Evolutionary conservation across 2,329 filamentous ascomycete species (phyloP).

Genomic region (Claviceps sp.): DNA sequence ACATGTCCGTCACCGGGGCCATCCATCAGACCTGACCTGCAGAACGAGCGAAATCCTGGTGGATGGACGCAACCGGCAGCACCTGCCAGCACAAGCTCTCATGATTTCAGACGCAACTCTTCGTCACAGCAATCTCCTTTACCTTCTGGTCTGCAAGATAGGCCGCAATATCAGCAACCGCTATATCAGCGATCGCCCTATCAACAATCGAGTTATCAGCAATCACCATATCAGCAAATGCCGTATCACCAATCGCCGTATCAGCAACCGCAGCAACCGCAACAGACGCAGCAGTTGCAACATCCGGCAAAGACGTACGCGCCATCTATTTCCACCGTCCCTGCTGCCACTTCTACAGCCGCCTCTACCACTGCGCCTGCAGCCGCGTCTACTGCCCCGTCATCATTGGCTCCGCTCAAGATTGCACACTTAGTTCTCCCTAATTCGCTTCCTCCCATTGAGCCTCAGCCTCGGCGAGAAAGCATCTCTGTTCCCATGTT

Average conservation of each 20-base stretch:
- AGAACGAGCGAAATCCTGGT: slow-evolving; percentile 24
- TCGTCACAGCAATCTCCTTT: slow-evolving; percentile 8
- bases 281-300: background rate
- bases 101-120: slow-evolving; percentile 18
- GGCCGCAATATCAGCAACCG: background rate
- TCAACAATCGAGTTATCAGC: no score
- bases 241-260: no score
- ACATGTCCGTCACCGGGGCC: slow-evolving; percentile 18
- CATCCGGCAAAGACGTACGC: background rate
- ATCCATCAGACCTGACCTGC: slow-evolving; percentile 18
- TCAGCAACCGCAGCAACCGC: no score
- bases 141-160: background rate
- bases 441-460: slow-evolving; percentile 17
- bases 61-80: slow-evolving; percentile 26
- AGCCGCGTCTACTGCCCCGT: slow-evolving; percentile 6
- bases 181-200: background rate
- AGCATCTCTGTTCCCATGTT: slow-evolving; percentile 10
- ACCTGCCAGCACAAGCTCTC: slow-evolving; percentile 17
- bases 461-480: slow-evolving; percentile 17
- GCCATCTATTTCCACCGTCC: slow-evolving; percentile 6
- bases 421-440: slow-evolving; percentile 22
- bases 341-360: slow-evolving; percentile 5
- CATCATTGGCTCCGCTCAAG: slow-evolving; percentile 24
- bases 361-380: slow-evolving; percentile 9
- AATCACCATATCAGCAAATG: no score